A percentile compares a stretch with the other conserved stretches of the same genome.
These are phyloP conservation scores for Stramenopiles sp. DNA, from an alignment of 352 stramenopile species.

Conservation along the genomic window DNA sequence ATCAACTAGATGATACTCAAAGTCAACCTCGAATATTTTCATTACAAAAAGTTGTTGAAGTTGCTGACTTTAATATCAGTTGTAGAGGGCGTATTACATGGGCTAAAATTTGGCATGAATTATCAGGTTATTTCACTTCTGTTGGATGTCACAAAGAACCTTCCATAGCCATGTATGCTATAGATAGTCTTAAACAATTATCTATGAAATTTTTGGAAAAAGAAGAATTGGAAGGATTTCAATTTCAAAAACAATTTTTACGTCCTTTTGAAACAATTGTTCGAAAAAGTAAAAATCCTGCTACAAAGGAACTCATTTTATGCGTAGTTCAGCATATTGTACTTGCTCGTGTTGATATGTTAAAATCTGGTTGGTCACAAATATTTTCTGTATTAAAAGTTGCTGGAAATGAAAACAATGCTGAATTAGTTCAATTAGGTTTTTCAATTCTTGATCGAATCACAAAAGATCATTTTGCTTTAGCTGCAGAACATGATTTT, in stretches of 20 bases:
- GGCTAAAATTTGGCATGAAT: constrained; percentile 79
- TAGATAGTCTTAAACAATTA: constrained; percentile 94
- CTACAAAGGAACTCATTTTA: constrained; percentile 52
- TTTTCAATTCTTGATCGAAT: constrained; percentile 22
- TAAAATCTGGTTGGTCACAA: constrained; percentile 59
- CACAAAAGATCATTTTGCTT: constrained; percentile 30
- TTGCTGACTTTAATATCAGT: constrained; percentile 97
- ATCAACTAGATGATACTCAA: constrained; percentile 15
- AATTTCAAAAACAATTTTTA: constrained; percentile 94
- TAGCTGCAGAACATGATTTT: constrained; percentile 32
- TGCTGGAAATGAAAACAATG: constrained; percentile 21
- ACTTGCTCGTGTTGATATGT: constrained; percentile 33
- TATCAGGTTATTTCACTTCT: constrained; percentile 81
- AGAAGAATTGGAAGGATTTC: constrained; percentile 84
- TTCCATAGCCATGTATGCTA: constrained; percentile 85
- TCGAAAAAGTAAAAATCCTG: constrained; percentile 25
- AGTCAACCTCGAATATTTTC: constrained; percentile 73
- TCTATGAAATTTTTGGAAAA: constrained; percentile 97
- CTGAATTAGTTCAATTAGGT: constrained; percentile 17
- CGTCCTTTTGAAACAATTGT: constrained; percentile 67
- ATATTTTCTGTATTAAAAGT: constrained; percentile 59
- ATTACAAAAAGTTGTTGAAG: constrained; percentile 92
- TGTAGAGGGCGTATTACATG: constrained; percentile 71
- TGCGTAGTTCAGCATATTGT: constrained; percentile 57
- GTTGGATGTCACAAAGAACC: constrained; percentile 80